phyloP scores from a whole-genome alignment of 306 rosid species.

The Prosopis cineraria region DNA sequence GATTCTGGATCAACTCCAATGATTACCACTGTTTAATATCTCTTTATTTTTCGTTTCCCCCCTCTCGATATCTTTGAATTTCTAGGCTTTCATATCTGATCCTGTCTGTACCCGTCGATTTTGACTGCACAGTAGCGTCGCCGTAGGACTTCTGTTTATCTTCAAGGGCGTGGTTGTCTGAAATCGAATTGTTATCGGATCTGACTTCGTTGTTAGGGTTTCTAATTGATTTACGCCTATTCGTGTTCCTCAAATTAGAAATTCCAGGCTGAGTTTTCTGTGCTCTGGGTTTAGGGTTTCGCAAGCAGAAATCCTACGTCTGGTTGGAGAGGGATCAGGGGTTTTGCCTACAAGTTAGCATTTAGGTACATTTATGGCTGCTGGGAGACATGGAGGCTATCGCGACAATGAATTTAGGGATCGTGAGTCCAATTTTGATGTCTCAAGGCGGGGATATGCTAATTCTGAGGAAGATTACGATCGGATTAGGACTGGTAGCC shows the following conservation, averaged over 20 bases:
- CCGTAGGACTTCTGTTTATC: neutral
- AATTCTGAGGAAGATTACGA: constrained; percentile 68
- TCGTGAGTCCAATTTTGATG: constrained; percentile 68
- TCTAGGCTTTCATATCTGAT: constrained; percentile 52
- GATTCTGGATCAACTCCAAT: neutral
- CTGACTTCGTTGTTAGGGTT: constrained; percentile 38
- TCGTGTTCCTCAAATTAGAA: neutral
- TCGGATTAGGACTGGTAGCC: constrained; percentile 55
- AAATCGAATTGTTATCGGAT: constrained; percentile 35
- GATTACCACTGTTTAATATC: constrained; percentile 9
- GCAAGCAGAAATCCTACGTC: neutral
- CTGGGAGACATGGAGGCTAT: constrained; percentile 86
- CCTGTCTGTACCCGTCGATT: neutral
- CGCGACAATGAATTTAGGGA: constrained; percentile 75
- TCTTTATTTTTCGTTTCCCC: neutral
- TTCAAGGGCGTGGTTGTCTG: constrained; percentile 15
- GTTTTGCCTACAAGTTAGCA: constrained; percentile 25
- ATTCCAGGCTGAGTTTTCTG: constrained; percentile 10
- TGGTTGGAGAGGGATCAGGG: constrained; percentile 37
- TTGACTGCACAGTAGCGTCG: constrained; percentile 2
- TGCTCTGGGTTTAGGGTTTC: constrained; percentile 50
- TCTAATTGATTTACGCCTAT: neutral
- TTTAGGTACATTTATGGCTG: constrained; percentile 61
- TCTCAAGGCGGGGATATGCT: constrained; percentile 42
- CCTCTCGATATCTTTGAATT: neutral